These are phyloP conservation scores for Cyphellophora attinorum DNA, from an alignment of 2,329 filamentous ascomycete species.

Conservation along the genomic window DNA sequence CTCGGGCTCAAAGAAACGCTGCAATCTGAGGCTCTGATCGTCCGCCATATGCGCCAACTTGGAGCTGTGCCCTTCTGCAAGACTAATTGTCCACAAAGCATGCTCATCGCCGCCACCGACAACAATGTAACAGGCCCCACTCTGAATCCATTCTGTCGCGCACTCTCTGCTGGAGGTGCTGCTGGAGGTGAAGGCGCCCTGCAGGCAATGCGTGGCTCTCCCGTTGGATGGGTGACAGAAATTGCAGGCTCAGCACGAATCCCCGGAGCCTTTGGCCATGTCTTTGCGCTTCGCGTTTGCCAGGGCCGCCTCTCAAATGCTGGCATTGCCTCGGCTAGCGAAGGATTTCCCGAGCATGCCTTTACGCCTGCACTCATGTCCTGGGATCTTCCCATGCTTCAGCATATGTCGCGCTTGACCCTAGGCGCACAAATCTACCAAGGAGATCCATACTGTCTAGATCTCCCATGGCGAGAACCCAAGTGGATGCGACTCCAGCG, in stretches of 20 bases:
- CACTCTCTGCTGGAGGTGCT: conserved; percentile 24
- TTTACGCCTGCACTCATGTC: conserved; percentile 20
- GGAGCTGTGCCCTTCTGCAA: conserved; percentile 37
- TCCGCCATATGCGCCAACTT: conserved; percentile 31
- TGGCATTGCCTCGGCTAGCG: conserved; percentile 5
- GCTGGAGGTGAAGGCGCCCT: conserved; percentile 29
- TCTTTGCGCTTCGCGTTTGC: conserved; percentile 8
- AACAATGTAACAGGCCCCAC: conserved; percentile 34
- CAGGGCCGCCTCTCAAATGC: conserved; percentile 5
- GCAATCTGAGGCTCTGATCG: conserved; percentile 26
- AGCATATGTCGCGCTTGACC: conserved; percentile 1
- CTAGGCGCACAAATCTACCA: conserved; percentile 3
- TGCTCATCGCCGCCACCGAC: conserved; percentile 33
- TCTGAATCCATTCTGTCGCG: conserved; percentile 26
- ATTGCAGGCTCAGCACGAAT: conserved; percentile 27
- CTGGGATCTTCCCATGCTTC: conserved; percentile 12
- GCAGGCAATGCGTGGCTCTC: conserved; percentile 22
- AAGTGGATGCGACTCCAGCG: conserved; percentile 3
- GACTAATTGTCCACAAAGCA: conserved; percentile 45
- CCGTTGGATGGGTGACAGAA: conserved; percentile 24
- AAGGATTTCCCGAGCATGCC: conserved; percentile 23
- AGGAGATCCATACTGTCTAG: conserved; percentile 7
- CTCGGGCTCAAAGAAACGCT: conserved; percentile 6
- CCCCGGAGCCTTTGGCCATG: conserved; percentile 22
- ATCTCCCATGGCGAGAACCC: conserved; percentile 10